Conservation (phyloP, 2,329 filamentous ascomycete genomes). For the Ceratocystis albifundus region DNA sequence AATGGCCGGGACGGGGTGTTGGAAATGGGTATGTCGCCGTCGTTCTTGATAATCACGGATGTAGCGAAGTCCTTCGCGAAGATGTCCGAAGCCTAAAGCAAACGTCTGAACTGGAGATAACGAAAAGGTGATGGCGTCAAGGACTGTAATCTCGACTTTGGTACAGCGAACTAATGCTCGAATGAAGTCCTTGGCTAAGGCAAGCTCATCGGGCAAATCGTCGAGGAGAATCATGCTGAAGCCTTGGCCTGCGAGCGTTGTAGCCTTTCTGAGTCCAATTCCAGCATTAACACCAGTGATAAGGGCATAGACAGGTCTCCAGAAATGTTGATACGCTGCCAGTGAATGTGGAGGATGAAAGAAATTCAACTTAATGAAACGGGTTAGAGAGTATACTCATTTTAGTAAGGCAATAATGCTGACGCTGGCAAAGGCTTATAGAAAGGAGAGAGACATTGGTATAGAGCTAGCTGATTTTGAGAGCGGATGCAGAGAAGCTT, state of each 20-base stretch:
- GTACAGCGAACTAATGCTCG: neutral
- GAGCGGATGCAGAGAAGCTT: neutral
- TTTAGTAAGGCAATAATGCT: neutral
- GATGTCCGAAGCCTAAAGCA: slow-evolving; percentile 17
- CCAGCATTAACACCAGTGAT: slow-evolving; percentile 31
- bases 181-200: slow-evolving; percentile 1
- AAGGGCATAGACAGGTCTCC: slow-evolving; percentile 28
- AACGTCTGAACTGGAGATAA: neutral
- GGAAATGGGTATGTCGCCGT: slow-evolving; percentile 28
- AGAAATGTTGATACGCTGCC: slow-evolving; percentile 25
- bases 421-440: neutral
- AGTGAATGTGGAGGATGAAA: neutral
- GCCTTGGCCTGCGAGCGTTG: slow-evolving; percentile 29
- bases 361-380: neutral
- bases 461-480: neutral
- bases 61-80: slow-evolving; percentile 28
- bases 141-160: neutral
- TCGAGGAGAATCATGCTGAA: slow-evolving; percentile 30
- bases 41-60: slow-evolving; percentile 31
- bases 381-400: slow-evolving; percentile 18
- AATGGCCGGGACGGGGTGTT: slow-evolving; percentile 27
- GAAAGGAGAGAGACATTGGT: neutral
- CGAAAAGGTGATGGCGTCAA: neutral
- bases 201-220: slow-evolving; percentile 5
- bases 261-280: slow-evolving; percentile 30